phyloP scores from a whole-genome alignment of 495 filamentous ascomycete genomes.

The Penicillium coprophilum region DNA sequence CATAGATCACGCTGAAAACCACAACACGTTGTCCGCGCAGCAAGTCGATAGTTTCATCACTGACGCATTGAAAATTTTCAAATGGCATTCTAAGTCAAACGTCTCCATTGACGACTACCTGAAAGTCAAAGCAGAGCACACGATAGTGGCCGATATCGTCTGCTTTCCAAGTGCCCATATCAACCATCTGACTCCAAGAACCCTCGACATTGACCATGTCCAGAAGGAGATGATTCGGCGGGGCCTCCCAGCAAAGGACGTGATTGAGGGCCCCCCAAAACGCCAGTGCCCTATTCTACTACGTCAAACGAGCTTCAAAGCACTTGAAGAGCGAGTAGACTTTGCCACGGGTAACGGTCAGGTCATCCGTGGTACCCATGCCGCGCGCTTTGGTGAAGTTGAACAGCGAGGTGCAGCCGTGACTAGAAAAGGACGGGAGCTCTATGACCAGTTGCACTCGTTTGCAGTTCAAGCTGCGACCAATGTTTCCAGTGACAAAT shows the following conservation, averaged over 20 bases:
- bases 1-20: constrained; percentile 23
- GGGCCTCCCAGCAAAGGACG: constrained; percentile 41
- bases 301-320: constrained; percentile 46
- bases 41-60: constrained; percentile 32
- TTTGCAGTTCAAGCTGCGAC: neutral
- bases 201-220: constrained; percentile 43
- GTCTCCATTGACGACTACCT: constrained; percentile 39
- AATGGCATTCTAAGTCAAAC: constrained; percentile 40
- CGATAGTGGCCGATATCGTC: constrained; percentile 43
- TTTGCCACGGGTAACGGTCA: no score
- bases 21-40: constrained; percentile 15
- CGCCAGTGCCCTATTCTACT: constrained; percentile 41
- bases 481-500: no score
- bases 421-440: constrained; percentile 35
- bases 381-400: constrained; percentile 45
- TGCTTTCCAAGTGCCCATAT: constrained; percentile 44
- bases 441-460: constrained; percentile 38
- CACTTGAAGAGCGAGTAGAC: constrained; percentile 39
- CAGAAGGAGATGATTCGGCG: constrained; percentile 37
- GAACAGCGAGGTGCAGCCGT: constrained; percentile 45
- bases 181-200: constrained; percentile 48
- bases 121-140: constrained; percentile 36
- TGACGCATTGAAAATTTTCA: constrained; percentile 38
- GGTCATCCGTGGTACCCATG: constrained; percentile 41
- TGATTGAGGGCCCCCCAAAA: no score